Percentiles rank a stretch among this genome's conserved stretches.
These are phyloP conservation scores for Desmodesmus armatus DNA, from an alignment of 139 green algal species.

Conservation along the genomic window DNA sequence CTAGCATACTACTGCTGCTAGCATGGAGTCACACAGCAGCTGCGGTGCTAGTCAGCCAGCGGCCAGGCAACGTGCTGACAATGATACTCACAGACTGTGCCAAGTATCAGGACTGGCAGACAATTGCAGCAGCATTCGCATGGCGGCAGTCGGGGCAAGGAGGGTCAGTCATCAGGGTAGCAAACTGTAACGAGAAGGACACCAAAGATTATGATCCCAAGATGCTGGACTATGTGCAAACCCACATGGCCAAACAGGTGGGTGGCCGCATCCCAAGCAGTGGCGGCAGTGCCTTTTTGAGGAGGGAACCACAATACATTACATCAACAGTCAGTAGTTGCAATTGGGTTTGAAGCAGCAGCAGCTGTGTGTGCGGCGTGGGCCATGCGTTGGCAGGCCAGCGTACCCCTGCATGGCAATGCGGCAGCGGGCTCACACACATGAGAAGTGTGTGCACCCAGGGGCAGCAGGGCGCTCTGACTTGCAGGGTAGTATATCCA, in stretches of 20 bases:
- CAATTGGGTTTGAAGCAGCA: too few species aligned
- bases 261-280: background rate
- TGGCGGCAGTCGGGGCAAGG: slow-evolving; percentile 71
- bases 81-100: slow-evolving; percentile 49
- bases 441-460: too few species aligned
- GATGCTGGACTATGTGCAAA: slow-evolving; percentile 48
- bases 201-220: slow-evolving; percentile 36
- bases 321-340: too few species aligned
- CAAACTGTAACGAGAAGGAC: slow-evolving; percentile 44
- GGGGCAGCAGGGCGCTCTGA: too few species aligned
- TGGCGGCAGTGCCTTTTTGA: too few species aligned
- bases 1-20: background rate
- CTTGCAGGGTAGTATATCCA: too few species aligned
- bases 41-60: slow-evolving; percentile 20
- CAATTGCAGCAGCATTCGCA: slow-evolving; percentile 64
- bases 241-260: slow-evolving; percentile 45
- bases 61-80: slow-evolving; percentile 29
- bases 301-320: too few species aligned
- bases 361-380: too few species aligned
- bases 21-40: slow-evolving; percentile 31
- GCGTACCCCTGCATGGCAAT: too few species aligned
- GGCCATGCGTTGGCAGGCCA: too few species aligned
- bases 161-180: slow-evolving; percentile 69
- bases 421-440: too few species aligned
- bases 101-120: slow-evolving; percentile 58